Evolutionary conservation across 2,329 filamentous ascomycete genomes (phyloP), one percentile per base, ranked within the genome.

Genomic region (Colletotrichum plurivorum): DNA sequence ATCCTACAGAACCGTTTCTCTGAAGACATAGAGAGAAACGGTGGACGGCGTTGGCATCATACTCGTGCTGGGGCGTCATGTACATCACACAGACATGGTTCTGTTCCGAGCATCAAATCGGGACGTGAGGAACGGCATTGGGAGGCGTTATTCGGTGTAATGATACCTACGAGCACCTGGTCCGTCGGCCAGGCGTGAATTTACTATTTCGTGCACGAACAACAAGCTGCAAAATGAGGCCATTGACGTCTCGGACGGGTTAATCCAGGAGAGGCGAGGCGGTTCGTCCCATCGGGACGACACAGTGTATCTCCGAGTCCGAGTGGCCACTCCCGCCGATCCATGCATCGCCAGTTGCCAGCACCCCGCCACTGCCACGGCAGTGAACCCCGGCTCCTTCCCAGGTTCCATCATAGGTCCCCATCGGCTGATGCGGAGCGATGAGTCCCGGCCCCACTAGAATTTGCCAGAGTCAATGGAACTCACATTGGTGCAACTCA

Each of bases 71-170:
- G 20, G 49, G 43, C 65, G 49, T 69, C 55, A 45, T 66, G 66
- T 66, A 69, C 55, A 69, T 66, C 62, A 69, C 54, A 36, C 56
- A 69, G 48, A 69, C 59, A 48, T 65, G 46, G 62, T 20, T 52
- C 63, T 20, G 16, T 45, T 46, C 49, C 31, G 66, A 66, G 36
- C 51, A 60, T 36, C 18, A 59, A 56, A 46, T 55, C 55, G 54
- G 62, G 66, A 13, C 16, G 12, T 18, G 12, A 43, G 54, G 25
- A 7, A 25, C n/a, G 66, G 62, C 66, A 69, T 69, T 69, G 66
- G 66, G 16, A 66, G 66, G 66, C 66, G 66, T 69, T 69, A 51
- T 36, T 22, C n/a, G 66, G 43, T 46, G 66, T 60, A 56, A 69
- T 66, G 66, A 69, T 69, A 69, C 66, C 66, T 69, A 69, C 22